These are phyloP conservation scores for Cucurbitaria berberidis DNA, from an alignment of 2,329 filamentous ascomycete species.

Conservation along the genomic window DNA sequence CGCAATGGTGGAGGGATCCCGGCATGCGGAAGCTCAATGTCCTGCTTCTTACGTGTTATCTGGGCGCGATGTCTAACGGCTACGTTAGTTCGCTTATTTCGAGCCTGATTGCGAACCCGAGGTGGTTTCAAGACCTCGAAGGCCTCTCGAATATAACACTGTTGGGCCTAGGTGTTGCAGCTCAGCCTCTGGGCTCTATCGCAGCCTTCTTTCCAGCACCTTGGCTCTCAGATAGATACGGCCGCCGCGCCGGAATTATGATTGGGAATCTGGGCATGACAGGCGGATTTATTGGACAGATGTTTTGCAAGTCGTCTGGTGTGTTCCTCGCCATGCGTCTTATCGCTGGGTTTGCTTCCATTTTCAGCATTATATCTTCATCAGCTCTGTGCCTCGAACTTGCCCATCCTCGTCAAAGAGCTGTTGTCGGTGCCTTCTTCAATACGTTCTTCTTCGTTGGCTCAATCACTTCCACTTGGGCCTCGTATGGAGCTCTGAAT, in stretches of 20 bases:
- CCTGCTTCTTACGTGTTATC: conserved; percentile 22
- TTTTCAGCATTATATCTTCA: conserved; percentile 17
- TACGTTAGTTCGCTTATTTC: conserved; percentile 26
- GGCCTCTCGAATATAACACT: conserved; percentile 9
- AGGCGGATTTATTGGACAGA: conserved; percentile 13
- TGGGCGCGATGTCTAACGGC: conserved; percentile 24
- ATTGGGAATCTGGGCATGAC: conserved; percentile 18
- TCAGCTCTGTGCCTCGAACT: conserved; percentile 21
- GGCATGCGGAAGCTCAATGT: conserved; percentile 21
- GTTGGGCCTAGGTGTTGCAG: conserved; percentile 19
- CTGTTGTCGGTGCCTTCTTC: conserved; percentile 20
- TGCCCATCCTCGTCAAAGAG: conserved; percentile 20
- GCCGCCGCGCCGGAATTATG: conserved; percentile 16
- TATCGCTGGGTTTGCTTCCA: conserved; percentile 14
- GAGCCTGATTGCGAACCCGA: conserved; percentile 19
- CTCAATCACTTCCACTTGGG: conserved; percentile 14
- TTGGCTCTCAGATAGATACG: conserved; percentile 22
- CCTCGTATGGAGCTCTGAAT: conserved; percentile 11
- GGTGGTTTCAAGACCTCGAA: conserved; percentile 11
- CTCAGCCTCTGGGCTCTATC: conserved; percentile 22
- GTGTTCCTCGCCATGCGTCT: conserved; percentile 15
- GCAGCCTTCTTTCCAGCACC: conserved; percentile 27
- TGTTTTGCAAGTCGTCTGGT: conserved; percentile 7
- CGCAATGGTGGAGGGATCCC: conserved; percentile 22
- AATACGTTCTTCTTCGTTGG: conserved; percentile 24